Percentiles rank a stretch among this genome's conserved stretches.
Evolutionary conservation across 768 basidiomycete genomes (phyloP).

Genomic region (Collybia mongolica): DNA sequence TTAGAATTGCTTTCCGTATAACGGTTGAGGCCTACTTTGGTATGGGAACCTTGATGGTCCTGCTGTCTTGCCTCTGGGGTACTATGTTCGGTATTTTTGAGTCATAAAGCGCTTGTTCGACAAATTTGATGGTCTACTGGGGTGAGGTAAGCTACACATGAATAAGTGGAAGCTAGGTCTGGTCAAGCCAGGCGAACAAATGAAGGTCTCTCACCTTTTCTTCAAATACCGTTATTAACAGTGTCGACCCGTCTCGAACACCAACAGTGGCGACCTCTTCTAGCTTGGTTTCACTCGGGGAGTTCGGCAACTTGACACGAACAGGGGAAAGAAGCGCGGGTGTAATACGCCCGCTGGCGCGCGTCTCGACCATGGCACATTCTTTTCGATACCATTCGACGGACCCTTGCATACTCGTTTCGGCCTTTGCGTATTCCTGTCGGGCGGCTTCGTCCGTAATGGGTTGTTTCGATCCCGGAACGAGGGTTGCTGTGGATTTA

Average conservation of each 20-base stretch:
- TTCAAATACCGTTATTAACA: slow-evolving; percentile 77
- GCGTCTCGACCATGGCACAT: slow-evolving; percentile 66
- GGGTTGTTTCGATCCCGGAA: slow-evolving; percentile 67
- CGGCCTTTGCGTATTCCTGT: slow-evolving; percentile 61
- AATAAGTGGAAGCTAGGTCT: not conserved
- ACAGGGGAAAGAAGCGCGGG: slow-evolving; percentile 71
- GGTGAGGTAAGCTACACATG: slow-evolving; percentile 14
- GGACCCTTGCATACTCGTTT: slow-evolving; percentile 58
- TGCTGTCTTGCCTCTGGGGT: slow-evolving; percentile 67
- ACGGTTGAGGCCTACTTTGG: slow-evolving; percentile 55
- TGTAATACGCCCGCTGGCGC: slow-evolving; percentile 75
- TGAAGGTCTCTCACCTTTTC: slow-evolving; percentile 54
- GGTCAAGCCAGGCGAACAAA: not conserved
- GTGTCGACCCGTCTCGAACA: slow-evolving; percentile 70
- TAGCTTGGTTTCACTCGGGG: slow-evolving; percentile 39
- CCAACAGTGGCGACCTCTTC: slow-evolving; percentile 82
- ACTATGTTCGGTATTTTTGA: slow-evolving; percentile 70
- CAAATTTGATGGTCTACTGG: slow-evolving; percentile 70
- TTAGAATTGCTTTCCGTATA: not conserved
- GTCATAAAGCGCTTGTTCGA: slow-evolving; percentile 75
- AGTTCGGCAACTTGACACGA: slow-evolving; percentile 49
- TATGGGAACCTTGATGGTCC: slow-evolving; percentile 78
- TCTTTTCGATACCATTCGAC: slow-evolving; percentile 81
- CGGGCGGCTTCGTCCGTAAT: slow-evolving; percentile 53
- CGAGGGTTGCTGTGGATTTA: slow-evolving; percentile 55